Evolutionary conservation across 2,329 filamentous ascomycete species (phyloP).

Genomic region (Ophiostoma australiae): DNA sequence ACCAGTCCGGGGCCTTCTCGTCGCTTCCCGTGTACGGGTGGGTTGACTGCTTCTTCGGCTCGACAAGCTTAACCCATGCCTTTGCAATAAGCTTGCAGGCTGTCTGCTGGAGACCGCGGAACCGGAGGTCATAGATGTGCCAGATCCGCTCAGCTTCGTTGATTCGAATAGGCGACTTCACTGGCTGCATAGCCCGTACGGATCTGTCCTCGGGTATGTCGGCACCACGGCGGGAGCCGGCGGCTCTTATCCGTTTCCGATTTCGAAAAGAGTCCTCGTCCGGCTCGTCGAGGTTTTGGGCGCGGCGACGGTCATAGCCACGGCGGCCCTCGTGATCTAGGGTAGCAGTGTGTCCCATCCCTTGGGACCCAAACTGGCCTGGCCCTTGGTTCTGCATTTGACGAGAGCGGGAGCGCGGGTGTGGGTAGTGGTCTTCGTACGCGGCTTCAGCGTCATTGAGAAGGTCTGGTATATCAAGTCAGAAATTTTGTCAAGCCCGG

Average conservation of each 20-base stretch:
- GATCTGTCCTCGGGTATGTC: slow-evolving; percentile 39
- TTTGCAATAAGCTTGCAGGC: slow-evolving; percentile 69
- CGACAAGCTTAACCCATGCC: slow-evolving; percentile 68
- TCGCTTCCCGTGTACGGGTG: slow-evolving; percentile 66
- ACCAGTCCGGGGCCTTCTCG: slow-evolving; percentile 61
- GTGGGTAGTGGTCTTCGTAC: slow-evolving; percentile 13
- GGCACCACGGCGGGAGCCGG: slow-evolving; percentile 35
- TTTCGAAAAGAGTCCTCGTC: slow-evolving; percentile 35
- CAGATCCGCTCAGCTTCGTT: slow-evolving; percentile 51
- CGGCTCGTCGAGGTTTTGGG: slow-evolving; percentile 27
- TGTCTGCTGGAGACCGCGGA: slow-evolving; percentile 64
- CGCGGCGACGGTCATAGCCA: slow-evolving; percentile 31
- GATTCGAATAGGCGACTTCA: slow-evolving; percentile 47
- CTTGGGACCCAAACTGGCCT: slow-evolving; percentile 12
- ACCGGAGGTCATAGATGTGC: slow-evolving; percentile 56
- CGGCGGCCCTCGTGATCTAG: slow-evolving; percentile 30
- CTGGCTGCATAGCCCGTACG: slow-evolving; percentile 35
- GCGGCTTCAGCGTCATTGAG: neutral
- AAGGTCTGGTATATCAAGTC: neutral
- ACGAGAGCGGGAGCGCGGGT: slow-evolving; percentile 19
- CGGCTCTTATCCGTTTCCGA: slow-evolving; percentile 37
- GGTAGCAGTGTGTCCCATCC: neutral
- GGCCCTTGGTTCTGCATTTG: slow-evolving; percentile 15
- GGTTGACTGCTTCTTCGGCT: slow-evolving; percentile 71
- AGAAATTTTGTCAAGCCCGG: neutral